Base-by-base conservation (phyloP, 371 early-diverging fungal genomes). In the Mortierella sp. region DNA sequence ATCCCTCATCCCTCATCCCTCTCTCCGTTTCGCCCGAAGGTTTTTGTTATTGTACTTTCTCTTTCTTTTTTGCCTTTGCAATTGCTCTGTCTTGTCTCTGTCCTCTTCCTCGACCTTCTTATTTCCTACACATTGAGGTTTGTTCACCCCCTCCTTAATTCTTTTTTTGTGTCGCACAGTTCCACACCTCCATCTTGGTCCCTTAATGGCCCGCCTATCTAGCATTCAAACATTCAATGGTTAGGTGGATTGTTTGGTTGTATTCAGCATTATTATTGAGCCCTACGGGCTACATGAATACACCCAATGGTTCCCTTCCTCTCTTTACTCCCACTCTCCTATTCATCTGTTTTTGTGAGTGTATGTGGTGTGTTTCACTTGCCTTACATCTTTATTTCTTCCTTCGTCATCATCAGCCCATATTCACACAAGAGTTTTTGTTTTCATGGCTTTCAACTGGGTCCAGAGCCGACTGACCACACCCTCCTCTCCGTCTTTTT, bases 401-500 rank as follows among this genome's bases (percentile, higher is more conserved):
- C 1, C 56, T 11, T 27, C 11, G 56, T 60, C 16, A 2, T n/a
- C 32, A 60, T 35, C 3, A 60, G 32, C 32, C 14, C 60, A 60
- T 14, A 32, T 60, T 32, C 60, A 14, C 60, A 32, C 32, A 32
- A 32, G 32, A 16, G 32, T 29, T 1, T 4, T 10, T 41, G 41
- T 7, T 29, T 60, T n/a, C 60, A 46, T 32, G 10, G 2, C 16
- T 32, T 60, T 27, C 14, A 16, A 60, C 60, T 60, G 60, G 60
- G 60, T 32, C 32, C 14, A 60, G 60, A 60, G 60, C 60, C 32
- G 60, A 60, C 4, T 60, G 60, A 60, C 16, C 32, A 60, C 32
- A 60, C 60, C 60, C 60, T 60, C 60, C 60, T 60, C 60, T 32
- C 60, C 60, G 60, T 60, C 16, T 60, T 56, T 60, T 60, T 32